Base-by-base conservation (phyloP, 108 stramenopile genomes). In the Discostella pseudostelligera region DNA sequence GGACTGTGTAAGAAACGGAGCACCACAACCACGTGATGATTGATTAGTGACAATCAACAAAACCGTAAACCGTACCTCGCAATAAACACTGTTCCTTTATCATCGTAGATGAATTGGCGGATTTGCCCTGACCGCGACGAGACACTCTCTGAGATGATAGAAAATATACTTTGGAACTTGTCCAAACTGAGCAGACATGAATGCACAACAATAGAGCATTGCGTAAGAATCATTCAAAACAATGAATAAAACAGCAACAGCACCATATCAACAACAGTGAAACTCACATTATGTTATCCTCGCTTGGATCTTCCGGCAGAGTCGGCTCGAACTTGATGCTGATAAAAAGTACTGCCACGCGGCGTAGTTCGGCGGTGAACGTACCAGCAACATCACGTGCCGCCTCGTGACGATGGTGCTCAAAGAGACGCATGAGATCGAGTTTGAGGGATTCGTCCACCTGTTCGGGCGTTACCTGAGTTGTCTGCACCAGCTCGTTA, bases 71-170 rank as follows among this genome's bases (percentile, higher is more conserved):
- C 32, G 32, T 32, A 32, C 32, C 32, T 48, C 35, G 66, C 66
- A 50, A 67, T 67, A 17, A 61, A 67, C 20, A 67, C 66, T 22
- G 66, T 70, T 40, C 70, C 82, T 56, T 80, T 83, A 59, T 83
- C 79, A 39, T 80, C 83, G 3, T 76, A 62, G 44, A 83, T 83
- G 62, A 81, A 83, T 42, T 83, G 79, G 20, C 82, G 64, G 14
- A 83, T 42, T 40, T 83, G 82, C 44, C 82, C 82, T 7, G 62
- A 56, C 35, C 59, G 59, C 24, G 66, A 62, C 24, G 60, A 32
- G 40, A 67, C 59, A 51, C 66, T 62, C 20, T 67, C 61, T 7
- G 43, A 22, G 3, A 67, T 25, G 13, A 62, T 67, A 20, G 60
- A 35, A 61, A 49, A 67, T 24, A 67, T 67, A 13, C 26, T 46